These are phyloP conservation scores for Mycena filopes DNA, from an alignment of 768 basidiomycete species.

Conservation along the genomic window DNA sequence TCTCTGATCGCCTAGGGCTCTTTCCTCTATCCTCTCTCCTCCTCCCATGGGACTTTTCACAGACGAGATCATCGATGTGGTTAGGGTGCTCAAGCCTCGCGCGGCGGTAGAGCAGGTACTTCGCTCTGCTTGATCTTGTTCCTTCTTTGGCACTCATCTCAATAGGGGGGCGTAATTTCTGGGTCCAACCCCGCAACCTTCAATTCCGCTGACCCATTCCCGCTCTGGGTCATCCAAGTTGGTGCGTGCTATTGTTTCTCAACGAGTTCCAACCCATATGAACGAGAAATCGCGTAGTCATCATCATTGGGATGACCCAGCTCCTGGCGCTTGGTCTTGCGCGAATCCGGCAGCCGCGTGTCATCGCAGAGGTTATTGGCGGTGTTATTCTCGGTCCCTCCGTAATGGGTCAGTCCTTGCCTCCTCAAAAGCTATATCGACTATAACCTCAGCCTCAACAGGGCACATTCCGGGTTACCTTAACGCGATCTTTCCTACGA, in stretches of 20 bases:
- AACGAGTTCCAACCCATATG: not conserved
- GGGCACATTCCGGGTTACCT: slow-evolving; percentile 79
- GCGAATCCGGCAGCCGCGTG: slow-evolving; percentile 87
- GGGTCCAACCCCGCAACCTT: slow-evolving; percentile 79
- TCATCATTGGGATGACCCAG: slow-evolving; percentile 86
- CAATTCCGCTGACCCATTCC: slow-evolving; percentile 73
- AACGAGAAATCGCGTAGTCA: slow-evolving; percentile 52
- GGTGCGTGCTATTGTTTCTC: slow-evolving; percentile 51
- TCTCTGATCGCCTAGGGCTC: not conserved
- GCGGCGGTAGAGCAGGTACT: slow-evolving; percentile 61
- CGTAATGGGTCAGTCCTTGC: slow-evolving; percentile 58
- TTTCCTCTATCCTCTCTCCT: not conserved
- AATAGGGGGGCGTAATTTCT: slow-evolving; percentile 78
- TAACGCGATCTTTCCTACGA: slow-evolving; percentile 65
- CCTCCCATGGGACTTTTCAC: slow-evolving; percentile 61
- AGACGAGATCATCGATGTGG: slow-evolving; percentile 45
- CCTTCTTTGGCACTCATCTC: not conserved
- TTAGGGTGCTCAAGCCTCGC: slow-evolving; percentile 50
- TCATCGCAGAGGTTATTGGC: slow-evolving; percentile 92
- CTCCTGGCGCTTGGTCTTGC: slow-evolving; percentile 71
- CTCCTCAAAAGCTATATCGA: too few relatives aligned
- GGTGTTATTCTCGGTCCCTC: slow-evolving; percentile 87
- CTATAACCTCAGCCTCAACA: too few relatives aligned
- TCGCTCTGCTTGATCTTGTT: not conserved
- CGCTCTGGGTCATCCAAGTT: slow-evolving; percentile 81